phyloP scores from a whole-genome alignment of 2,329 filamentous ascomycete genomes.

The Alternaria panax region DNA sequence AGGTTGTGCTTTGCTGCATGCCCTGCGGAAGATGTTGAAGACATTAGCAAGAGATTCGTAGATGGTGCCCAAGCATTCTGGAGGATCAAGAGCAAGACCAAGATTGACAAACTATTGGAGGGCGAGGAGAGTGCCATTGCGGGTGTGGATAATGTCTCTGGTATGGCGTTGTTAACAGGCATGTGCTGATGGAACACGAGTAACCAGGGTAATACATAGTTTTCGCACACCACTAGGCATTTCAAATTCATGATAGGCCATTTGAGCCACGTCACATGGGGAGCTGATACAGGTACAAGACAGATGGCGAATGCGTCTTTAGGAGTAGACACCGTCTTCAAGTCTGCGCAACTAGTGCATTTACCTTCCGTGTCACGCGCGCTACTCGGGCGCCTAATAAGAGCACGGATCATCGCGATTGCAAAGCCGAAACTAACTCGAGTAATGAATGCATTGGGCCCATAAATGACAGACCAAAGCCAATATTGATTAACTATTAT shows the following conservation, averaged over 20 bases:
- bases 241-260: not conserved
- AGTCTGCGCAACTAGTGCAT: not conserved
- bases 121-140: conserved; percentile 38
- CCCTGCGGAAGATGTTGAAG: conserved; percentile 71
- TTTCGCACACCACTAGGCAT: not conserved
- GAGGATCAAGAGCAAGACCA: conserved; percentile 71
- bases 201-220: not conserved
- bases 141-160: conserved; percentile 25
- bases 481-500: not conserved
- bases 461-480: not conserved
- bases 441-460: not conserved
- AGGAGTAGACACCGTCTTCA: not conserved
- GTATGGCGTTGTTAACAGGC: conserved; percentile 41
- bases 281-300: not conserved
- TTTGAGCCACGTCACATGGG: not conserved
- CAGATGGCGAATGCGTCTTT: not conserved
- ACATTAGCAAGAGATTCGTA: conserved; percentile 69
- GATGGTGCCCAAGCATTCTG: conserved; percentile 78
- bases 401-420: not conserved
- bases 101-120: conserved; percentile 69
- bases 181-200: conserved; percentile 31
- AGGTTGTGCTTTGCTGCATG: conserved; percentile 87
- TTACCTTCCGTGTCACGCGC: not conserved
- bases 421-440: not conserved
- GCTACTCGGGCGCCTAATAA: not conserved